Conservation (phyloP, 225 moss, liverwort and hornwort genomes). For the Asterella californica region DNA sequence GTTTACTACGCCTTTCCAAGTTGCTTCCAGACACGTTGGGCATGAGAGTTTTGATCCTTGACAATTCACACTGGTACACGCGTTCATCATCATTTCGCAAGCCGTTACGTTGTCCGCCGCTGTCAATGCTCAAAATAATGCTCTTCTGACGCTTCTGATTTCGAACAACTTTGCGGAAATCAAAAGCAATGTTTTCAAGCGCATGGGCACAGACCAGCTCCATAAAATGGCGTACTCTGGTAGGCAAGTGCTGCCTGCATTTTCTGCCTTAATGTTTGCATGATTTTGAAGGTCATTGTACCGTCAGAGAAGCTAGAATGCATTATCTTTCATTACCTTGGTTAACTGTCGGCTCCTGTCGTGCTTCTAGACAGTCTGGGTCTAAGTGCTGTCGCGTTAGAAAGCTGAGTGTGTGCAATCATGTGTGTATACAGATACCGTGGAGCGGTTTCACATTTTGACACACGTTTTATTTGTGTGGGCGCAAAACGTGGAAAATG, state of each 20-base stretch:
- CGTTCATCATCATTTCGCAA: constrained; percentile 92
- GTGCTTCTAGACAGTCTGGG: background rate
- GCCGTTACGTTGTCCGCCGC: constrained; percentile 97
- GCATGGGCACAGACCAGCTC: constrained; percentile 89
- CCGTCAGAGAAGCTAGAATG: background rate
- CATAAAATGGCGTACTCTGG: constrained; percentile 99
- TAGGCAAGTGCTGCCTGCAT: constrained; percentile 25
- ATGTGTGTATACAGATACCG: constrained; percentile 64
- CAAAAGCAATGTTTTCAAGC: constrained; percentile 99
- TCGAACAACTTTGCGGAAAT: constrained; percentile 99
- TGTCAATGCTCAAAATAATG: constrained; percentile 97
- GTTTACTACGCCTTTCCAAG: background rate
- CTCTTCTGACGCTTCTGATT: constrained; percentile 86
- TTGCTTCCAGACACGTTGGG: background rate
- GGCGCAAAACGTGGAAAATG: constrained; percentile 89
- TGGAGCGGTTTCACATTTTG: constrained; percentile 98
- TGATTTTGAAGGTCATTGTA: background rate
- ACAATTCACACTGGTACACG: constrained; percentile 81
- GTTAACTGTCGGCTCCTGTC: background rate
- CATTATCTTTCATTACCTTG: background rate
- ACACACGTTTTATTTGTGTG: constrained; percentile 88
- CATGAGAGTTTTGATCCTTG: constrained; percentile 41
- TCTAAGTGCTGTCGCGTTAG: background rate
- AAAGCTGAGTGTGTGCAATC: background rate
- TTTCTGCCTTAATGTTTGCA: background rate